These are phyloP conservation scores for Lactifluus hygrophoroides DNA, from an alignment of 768 basidiomycete genomes.

Conservation along the genomic window DNA sequence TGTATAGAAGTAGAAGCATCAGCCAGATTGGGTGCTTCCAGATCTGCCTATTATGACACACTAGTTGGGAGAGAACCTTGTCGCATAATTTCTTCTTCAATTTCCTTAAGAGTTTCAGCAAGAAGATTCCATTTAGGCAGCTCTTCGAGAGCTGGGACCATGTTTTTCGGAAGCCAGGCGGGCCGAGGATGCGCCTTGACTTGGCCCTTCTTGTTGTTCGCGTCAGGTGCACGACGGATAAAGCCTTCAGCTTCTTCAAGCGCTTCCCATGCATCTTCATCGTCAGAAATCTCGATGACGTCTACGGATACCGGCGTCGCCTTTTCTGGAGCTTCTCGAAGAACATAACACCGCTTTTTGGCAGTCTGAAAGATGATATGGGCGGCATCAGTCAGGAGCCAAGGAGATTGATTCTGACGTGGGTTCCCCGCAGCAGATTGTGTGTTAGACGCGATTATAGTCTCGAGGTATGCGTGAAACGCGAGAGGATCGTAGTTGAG, in stretches of 20 bases:
- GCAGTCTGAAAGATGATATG: slow-evolving; percentile 77
- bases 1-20: not conserved
- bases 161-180: slow-evolving; percentile 63
- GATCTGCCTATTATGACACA: slow-evolving; percentile 11
- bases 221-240: slow-evolving; percentile 1
- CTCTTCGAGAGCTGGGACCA: slow-evolving; percentile 87
- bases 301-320: slow-evolving; percentile 22
- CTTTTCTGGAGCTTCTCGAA: slow-evolving; percentile 23
- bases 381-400: slow-evolving; percentile 91
- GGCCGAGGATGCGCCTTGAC: slow-evolving; percentile 29
- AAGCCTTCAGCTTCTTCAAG: slow-evolving; percentile 53
- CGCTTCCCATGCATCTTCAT: slow-evolving; percentile 67
- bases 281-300: slow-evolving; percentile 40
- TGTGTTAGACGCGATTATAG: slow-evolving; percentile 60
- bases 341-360: slow-evolving; percentile 70
- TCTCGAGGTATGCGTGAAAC: slow-evolving; percentile 88
- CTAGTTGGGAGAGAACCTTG: slow-evolving; percentile 36
- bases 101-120: slow-evolving; percentile 79
- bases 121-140: slow-evolving; percentile 90
- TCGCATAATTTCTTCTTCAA: slow-evolving; percentile 75
- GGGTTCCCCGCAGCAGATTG: slow-evolving; percentile 40
- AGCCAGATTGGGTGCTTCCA: not conserved
- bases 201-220: slow-evolving; percentile 14
- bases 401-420: slow-evolving; percentile 67
- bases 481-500: slow-evolving; percentile 85